These are phyloP conservation scores for Pilasporangium apinafurcum DNA, from an alignment of 352 stramenopile species.

Conservation along the genomic window DNA sequence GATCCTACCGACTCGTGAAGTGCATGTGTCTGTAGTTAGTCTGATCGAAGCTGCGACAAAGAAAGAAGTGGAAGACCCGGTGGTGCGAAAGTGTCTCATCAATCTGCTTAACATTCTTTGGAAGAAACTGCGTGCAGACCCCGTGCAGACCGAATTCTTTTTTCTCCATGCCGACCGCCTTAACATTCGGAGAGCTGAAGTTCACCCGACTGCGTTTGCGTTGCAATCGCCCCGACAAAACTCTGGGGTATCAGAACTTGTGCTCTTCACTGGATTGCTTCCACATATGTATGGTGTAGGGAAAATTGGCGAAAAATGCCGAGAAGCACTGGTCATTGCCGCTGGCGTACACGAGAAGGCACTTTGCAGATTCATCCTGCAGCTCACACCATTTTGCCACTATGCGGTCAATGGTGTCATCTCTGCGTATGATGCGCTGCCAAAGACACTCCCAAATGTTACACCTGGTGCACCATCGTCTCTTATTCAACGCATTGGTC, in stretches of 20 bases:
- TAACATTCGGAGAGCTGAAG: constrained; percentile 35
- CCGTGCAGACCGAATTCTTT: constrained; percentile 86
- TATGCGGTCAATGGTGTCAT: constrained; percentile 84
- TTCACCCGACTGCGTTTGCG: constrained; percentile 10
- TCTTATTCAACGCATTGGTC: constrained; percentile 8
- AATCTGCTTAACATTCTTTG: constrained; percentile 76
- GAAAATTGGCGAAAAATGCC: constrained; percentile 79
- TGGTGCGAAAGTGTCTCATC: constrained; percentile 83
- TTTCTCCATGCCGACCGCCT: constrained; percentile 65
- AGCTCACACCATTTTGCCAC: constrained; percentile 84
- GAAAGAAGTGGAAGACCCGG: constrained; percentile 74
- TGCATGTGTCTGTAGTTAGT: constrained; percentile 74
- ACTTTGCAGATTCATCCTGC: constrained; percentile 76
- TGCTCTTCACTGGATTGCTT: constrained; percentile 76
- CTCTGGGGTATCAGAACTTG: constrained; percentile 64
- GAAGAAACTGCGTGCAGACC: constrained; percentile 81
- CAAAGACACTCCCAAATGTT: constrained; percentile 47
- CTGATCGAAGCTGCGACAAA: constrained; percentile 76
- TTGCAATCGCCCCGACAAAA: constrained; percentile 14
- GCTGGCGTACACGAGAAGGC: constrained; percentile 67
- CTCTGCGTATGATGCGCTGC: constrained; percentile 68
- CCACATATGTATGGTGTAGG: constrained; percentile 82
- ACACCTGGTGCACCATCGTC: background rate
- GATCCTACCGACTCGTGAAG: constrained; percentile 70
- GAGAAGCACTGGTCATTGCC: constrained; percentile 77